Evolutionary conservation across 352 stramenopile species (phyloP), one percentile per base, ranked within the genome.

Genomic region (Pythium insidiosum): DNA sequence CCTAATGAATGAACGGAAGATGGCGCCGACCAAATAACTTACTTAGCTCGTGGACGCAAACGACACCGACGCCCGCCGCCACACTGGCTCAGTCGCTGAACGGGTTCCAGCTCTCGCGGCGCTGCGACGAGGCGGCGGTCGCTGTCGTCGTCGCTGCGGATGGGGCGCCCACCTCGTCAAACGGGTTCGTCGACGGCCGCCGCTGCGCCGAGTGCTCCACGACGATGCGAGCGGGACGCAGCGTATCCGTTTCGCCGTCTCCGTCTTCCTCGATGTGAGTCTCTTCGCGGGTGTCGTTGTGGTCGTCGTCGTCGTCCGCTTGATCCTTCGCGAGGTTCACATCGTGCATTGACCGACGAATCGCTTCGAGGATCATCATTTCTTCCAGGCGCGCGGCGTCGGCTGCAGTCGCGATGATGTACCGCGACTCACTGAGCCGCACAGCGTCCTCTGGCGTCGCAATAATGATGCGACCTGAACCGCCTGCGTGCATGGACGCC

Each of bases 361-460:
- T 87, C 7, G 79, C 79, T 34, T 91, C 79, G 65, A 91, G 56
- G 9, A 91, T 58, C 75, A 91, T 87, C 42, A 91, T 58, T 39
- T 91, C 75, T 38, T 91, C 79, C 21, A 91, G 56, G 26, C 66
- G 66, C 9, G 55, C 63, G 18, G 74, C 74, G 31, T 87, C 74
- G 11, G 63, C 61, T 0, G 74, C 60, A 16, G 71, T 79, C 7
- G 61, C 58, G 34, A 61, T 51, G 20, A 61, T 55, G 33, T 55
- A 61, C 21, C 46, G 54, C 42, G 50, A 47, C 33, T 60, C 46
- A 1, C 37, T 42, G 9, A 55, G 15, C 16, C 42, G 49, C 23
- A 51, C 56, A 2, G 43, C 46, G 43, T 58, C 53, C 45, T 61
- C 53, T 6, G 47, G 31, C 12, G 53, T 49, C 1, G 53, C 38